Conservation (phyloP, 2,329 filamentous ascomycete genomes). For the Fusarium goolgardi region DNA sequence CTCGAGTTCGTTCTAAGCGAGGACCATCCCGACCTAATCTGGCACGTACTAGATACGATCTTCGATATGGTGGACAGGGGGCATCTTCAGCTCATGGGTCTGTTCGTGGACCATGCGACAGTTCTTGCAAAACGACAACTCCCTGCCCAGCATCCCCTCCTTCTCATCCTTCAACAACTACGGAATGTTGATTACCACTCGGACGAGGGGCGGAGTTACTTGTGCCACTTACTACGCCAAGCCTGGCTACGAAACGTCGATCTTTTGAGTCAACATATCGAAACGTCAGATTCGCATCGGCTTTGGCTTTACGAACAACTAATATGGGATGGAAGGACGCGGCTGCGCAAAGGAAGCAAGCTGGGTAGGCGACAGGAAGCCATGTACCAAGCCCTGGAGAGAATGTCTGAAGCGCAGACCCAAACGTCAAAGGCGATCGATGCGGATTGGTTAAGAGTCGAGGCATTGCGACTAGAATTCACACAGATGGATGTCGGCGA, state of each 20-base stretch:
- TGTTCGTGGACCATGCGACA: constrained; percentile 52
- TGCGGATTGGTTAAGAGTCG: constrained; percentile 48
- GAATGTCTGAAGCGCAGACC: constrained; percentile 37
- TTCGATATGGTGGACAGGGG: constrained; percentile 54
- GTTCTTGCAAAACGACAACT: constrained; percentile 47
- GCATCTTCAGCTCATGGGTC: constrained; percentile 50
- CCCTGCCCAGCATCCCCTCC: constrained; percentile 50
- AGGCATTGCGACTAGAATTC: constrained; percentile 53
- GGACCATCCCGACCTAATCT: constrained; percentile 54
- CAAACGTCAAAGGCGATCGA: constrained; percentile 22
- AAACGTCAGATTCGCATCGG: constrained; percentile 46
- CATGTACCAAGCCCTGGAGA: constrained; percentile 50
- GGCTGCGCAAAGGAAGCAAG: constrained; percentile 50
- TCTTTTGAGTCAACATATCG: constrained; percentile 49
- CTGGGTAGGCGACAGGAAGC: constrained; percentile 44
- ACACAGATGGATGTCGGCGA: constrained; percentile 55
- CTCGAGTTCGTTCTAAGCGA: constrained; percentile 53
- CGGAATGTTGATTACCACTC: constrained; percentile 49
- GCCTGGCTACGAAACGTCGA: constrained; percentile 55
- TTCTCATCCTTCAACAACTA: constrained; percentile 51
- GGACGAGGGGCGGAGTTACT: constrained; percentile 48
- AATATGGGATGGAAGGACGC: constrained; percentile 54
- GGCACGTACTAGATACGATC: constrained; percentile 55
- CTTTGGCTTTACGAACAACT: constrained; percentile 56
- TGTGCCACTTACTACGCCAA: constrained; percentile 51